Evolutionary conservation across 2,329 filamentous ascomycete genomes (phyloP).

Genomic region (Purpureocillium takamizusanense): DNA sequence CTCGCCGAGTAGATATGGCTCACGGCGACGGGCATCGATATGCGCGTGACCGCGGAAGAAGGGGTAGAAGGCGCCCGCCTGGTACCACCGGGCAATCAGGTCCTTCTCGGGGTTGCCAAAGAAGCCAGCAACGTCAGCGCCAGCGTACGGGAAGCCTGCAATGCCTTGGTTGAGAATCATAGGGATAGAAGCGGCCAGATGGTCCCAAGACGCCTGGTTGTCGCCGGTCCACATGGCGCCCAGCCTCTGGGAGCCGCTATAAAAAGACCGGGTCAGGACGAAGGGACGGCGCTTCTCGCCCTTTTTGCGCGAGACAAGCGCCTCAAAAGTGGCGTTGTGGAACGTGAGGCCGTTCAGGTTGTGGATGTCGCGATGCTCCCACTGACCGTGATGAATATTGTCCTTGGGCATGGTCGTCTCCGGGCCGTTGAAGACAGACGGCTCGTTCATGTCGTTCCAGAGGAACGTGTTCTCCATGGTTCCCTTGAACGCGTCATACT

Average conservation of each 20-base stretch:
- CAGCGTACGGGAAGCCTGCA: slow-evolving; percentile 85
- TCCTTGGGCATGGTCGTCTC: slow-evolving; percentile 99
- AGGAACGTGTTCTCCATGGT: slow-evolving; percentile 81
- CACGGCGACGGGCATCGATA: slow-evolving; percentile 87
- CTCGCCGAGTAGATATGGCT: slow-evolving; percentile 81
- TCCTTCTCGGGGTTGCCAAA: slow-evolving; percentile 95
- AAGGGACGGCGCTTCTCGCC: slow-evolving; percentile 82
- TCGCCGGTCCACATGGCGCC: slow-evolving; percentile 99
- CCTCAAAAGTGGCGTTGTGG: slow-evolving; percentile 87
- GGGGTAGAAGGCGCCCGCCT: slow-evolving; percentile 91
- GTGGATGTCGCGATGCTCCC: slow-evolving; percentile 96
- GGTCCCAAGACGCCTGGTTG: slow-evolving; percentile 88
- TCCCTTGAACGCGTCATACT: slow-evolving; percentile 80
- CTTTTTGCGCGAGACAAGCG: slow-evolving; percentile 74
- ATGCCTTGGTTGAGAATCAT: slow-evolving; percentile 94
- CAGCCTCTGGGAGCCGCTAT: slow-evolving; percentile 77
- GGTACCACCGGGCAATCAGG: slow-evolving; percentile 89
- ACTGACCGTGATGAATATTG: slow-evolving; percentile 81
- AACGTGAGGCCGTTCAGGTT: slow-evolving; percentile 94
- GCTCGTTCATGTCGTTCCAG: slow-evolving; percentile 99
- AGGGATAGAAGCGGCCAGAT: slow-evolving; percentile 79
- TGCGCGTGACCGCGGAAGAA: slow-evolving; percentile 98
- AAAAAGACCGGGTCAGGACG: slow-evolving; percentile 87
- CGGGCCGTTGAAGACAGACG: slow-evolving; percentile 95
- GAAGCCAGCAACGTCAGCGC: slow-evolving; percentile 94